phyloP scores from a whole-genome alignment of 139 green algal species.

The Eudorina sp. region DNA sequence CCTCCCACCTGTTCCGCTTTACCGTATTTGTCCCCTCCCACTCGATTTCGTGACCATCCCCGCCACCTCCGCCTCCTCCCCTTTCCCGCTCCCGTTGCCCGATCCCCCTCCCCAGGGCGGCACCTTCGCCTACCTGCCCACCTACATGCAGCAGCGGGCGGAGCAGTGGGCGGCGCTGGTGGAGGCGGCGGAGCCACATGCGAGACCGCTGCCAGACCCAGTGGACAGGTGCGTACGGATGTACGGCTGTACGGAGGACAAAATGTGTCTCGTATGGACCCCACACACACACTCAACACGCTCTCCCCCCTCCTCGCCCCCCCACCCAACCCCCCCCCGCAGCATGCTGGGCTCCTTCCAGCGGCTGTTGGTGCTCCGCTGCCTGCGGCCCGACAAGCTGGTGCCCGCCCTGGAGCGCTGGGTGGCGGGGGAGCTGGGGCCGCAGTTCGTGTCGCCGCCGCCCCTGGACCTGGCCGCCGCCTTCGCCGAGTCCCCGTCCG shows the following conservation, averaged over 20 bases:
- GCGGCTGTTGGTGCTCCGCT: constrained; percentile 70
- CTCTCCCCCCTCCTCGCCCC: not conserved
- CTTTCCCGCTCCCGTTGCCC: not conserved
- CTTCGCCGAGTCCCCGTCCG: constrained; percentile 48
- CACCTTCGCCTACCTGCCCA: not conserved
- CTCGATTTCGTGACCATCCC: too few species aligned
- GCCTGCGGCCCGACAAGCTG: constrained; percentile 84
- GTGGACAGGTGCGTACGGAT: constrained; percentile 52
- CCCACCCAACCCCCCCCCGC: not conserved
- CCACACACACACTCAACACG: not conserved
- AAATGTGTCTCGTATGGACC: not conserved
- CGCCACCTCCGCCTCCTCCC: not conserved
- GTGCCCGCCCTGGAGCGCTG: constrained; percentile 70
- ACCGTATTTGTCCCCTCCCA: too few species aligned
- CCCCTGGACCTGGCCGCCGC: constrained; percentile 75
- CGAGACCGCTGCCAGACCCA: constrained; percentile 59
- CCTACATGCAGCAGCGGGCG: not conserved
- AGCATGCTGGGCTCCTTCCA: constrained; percentile 72
- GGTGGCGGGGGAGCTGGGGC: constrained; percentile 66
- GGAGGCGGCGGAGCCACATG: constrained; percentile 70
- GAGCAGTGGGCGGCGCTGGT: constrained; percentile 60
- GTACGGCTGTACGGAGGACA: too few species aligned
- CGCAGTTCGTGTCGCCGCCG: constrained; percentile 76
- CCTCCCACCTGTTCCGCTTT: too few species aligned
- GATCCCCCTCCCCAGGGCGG: not conserved